phyloP scores from a whole-genome alignment of 2,329 filamentous ascomycete species.

The Apiospora aurea region DNA sequence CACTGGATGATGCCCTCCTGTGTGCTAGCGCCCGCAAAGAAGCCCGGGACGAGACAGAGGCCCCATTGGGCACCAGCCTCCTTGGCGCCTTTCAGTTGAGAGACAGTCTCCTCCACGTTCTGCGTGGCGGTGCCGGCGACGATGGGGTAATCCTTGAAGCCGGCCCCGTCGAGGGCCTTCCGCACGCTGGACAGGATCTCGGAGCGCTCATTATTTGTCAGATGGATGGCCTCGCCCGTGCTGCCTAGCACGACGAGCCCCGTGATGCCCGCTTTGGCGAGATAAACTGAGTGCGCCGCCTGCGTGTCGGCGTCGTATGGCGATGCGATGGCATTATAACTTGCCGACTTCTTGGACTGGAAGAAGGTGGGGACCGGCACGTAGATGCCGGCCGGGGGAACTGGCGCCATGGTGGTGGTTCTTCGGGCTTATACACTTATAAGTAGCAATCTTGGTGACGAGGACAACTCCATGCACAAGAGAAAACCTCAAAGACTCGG shows the following conservation, averaged over 20 bases:
- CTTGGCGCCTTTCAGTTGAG: conserved; percentile 61
- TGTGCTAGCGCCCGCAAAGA: conserved; percentile 62
- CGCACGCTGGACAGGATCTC: conserved; percentile 61
- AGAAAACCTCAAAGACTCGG: background rate
- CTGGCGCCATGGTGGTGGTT: conserved; percentile 2
- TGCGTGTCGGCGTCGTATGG: conserved; percentile 66
- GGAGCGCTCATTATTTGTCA: conserved; percentile 62
- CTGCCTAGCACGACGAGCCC: conserved; percentile 69
- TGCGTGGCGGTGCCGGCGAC: conserved; percentile 67
- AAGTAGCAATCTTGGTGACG: background rate
- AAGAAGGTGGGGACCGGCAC: conserved; percentile 71
- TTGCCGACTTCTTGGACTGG: conserved; percentile 45
- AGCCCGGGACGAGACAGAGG: conserved; percentile 65
- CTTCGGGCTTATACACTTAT: background rate
- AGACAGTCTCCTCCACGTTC: conserved; percentile 66
- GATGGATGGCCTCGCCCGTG: conserved; percentile 69
- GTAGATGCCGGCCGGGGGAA: conserved; percentile 57
- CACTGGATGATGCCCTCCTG: conserved; percentile 64
- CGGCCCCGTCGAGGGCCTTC: conserved; percentile 59
- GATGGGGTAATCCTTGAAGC: conserved; percentile 65
- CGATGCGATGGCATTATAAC: conserved; percentile 52
- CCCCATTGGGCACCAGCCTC: conserved; percentile 67
- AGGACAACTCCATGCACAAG: background rate
- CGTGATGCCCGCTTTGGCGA: conserved; percentile 64
- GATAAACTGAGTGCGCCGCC: conserved; percentile 63